Evolutionary conservation across 441 rosid genomes (phyloP).

Genomic region (Erodium moschatum): DNA sequence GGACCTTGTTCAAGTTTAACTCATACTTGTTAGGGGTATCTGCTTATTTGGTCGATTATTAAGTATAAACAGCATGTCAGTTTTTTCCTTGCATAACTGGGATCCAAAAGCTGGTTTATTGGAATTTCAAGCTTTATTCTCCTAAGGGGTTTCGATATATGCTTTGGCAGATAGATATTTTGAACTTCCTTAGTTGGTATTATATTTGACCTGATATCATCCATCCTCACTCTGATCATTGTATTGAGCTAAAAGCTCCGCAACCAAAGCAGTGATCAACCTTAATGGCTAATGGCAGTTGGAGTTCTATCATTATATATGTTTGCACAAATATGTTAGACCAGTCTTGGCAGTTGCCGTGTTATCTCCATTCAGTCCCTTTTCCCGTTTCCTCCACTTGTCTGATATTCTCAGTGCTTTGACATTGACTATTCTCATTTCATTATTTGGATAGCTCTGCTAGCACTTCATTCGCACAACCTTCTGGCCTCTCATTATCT

Average conservation of each 20-base stretch:
- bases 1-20: not conserved
- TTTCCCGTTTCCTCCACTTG: not conserved
- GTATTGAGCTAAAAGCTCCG: not conserved
- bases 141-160: not conserved
- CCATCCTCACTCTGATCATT: not conserved
- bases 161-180: not conserved
- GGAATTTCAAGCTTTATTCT: not conserved
- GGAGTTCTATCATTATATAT: not conserved
- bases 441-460: constrained; percentile 45
- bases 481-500: constrained; percentile 77
- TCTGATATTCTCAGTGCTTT: constrained; percentile 7
- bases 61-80: not conserved
- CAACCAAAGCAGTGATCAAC: not conserved
- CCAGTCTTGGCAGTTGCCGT: not conserved
- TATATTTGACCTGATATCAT: not conserved
- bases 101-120: not conserved
- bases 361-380: not conserved
- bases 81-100: not conserved
- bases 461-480: constrained; percentile 84
- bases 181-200: not conserved
- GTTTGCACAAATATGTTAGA: not conserved
- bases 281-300: not conserved
- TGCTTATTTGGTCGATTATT: not conserved
- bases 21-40: not conserved
- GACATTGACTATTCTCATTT: constrained; percentile 14